Base-by-base conservation (phyloP, 208 protist genomes). In the Jaenimonas drosophilae region DNA sequence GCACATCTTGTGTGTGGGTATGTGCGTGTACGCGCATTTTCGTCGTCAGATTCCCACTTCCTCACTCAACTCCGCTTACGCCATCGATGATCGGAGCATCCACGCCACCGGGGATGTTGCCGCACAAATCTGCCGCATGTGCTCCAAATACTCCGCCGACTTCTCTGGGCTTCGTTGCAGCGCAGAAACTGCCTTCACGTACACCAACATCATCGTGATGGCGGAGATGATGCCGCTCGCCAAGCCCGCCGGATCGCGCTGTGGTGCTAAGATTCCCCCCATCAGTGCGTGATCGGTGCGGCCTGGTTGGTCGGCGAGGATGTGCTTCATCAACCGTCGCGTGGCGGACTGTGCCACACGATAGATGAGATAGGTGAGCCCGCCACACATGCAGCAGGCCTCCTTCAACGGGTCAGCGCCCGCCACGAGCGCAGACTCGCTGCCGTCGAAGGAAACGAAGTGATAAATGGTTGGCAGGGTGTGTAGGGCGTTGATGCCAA, bases 381-480 rank as follows among this genome's bases (percentile, higher is more conserved):
- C 77, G 5, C 70, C 70, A 28, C 76, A 81, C 28, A 91, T 87
- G 20, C 60, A 76, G 23, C 74, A 66, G 11, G 74, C 76, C 36
- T 91, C 76, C 29, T 57, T 70, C 24, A 87, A 20, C 0, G 68
- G 60, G 32, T 91, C 82, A 4, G 71, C 50, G 20, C 53, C 48
- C 4, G 37, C 43, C 1, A 52, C 27, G 11, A 84, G 43, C 32
- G 33, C 68, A 6, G 11, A 4, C 14, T 79, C 65, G 11, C 4
- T 33, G 6, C 57, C 59, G 21, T 70, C 54, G 64, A 63, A 75
- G 0, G 26, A 39, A 9, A 88, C 67, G 47, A 71, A 80, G 26
- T 54, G 54, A 26, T 54, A 40, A 29, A 91, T 82, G 9, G 39
- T 76, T 7, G 83, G 83, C 25, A 91, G 32, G n/a, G 83, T 91